A percentile compares a stretch with the other conserved stretches of the same genome.
phyloP scores from a whole-genome alignment of 495 filamentous ascomycete species.

The Bombardia bombarda region DNA sequence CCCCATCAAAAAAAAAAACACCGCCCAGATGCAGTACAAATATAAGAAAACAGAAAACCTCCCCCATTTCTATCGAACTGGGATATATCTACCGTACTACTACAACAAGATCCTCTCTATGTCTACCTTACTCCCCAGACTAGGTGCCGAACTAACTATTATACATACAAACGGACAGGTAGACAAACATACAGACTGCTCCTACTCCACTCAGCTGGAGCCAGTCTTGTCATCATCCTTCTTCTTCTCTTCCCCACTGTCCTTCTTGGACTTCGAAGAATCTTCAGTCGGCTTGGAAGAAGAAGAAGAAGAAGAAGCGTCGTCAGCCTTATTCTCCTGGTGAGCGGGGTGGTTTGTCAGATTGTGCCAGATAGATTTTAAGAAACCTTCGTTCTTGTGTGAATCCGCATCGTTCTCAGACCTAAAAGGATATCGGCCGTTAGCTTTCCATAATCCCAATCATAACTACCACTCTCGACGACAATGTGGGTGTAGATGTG shows the following conservation, averaged over 20 bases:
- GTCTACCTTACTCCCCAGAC: too few species aligned
- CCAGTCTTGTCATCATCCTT: slow-evolving; percentile 47
- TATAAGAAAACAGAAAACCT: neutral
- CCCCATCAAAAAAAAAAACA: neutral
- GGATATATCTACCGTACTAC: neutral
- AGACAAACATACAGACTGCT: too few species aligned
- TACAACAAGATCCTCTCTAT: slow-evolving; percentile 1
- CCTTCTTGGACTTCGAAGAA: too few species aligned
- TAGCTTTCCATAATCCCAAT: too few species aligned
- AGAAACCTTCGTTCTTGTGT: slow-evolving; percentile 71
- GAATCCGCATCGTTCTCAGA: neutral
- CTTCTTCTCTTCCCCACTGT: slow-evolving; percentile 26
- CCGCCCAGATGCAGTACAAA: neutral
- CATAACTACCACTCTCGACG: too few species aligned
- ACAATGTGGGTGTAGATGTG: too few species aligned
- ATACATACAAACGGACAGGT: too few species aligned
- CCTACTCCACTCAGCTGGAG: too few species aligned
- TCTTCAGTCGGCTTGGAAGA: too few species aligned
- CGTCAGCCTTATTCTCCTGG: slow-evolving; percentile 19
- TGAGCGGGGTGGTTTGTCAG: slow-evolving; percentile 67
- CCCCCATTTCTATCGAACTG: neutral
- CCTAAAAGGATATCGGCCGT: neutral
- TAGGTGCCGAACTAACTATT: too few species aligned
- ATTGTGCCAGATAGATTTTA: slow-evolving; percentile 84
- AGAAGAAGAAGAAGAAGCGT: slow-evolving; percentile 10